Evolutionary conservation across 768 basidiomycete species (phyloP).

Genomic region (Rossbeevera mucosa): DNA sequence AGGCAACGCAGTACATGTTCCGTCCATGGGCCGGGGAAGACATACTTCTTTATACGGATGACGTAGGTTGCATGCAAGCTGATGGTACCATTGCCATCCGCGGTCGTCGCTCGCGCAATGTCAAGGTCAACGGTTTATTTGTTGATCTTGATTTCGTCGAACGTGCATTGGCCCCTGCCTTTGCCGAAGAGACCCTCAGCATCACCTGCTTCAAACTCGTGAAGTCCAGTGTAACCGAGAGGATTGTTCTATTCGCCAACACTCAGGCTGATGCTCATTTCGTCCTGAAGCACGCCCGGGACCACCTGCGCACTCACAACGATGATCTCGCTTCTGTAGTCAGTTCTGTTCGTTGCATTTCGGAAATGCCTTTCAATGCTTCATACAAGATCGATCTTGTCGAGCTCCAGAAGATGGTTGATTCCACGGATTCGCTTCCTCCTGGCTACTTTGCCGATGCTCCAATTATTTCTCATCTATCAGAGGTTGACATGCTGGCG

Average conservation of each 20-base stretch:
- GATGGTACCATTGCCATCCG: slow-evolving; percentile 13
- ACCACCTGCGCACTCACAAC: slow-evolving; percentile 6
- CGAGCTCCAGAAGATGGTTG: slow-evolving; percentile 9
- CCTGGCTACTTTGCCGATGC: slow-evolving; percentile 5
- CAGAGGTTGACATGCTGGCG: slow-evolving; percentile 25
- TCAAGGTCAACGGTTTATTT: slow-evolving; percentile 14
- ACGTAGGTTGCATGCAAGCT: slow-evolving; percentile 15
- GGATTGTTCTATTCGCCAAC: slow-evolving; percentile 4
- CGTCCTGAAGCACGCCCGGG: slow-evolving; percentile 12
- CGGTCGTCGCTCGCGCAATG: slow-evolving; percentile 13
- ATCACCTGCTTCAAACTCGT: slow-evolving; percentile 11
- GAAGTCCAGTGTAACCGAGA: slow-evolving; percentile 7
- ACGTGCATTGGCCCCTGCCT: slow-evolving; percentile 14
- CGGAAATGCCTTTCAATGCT: slow-evolving; percentile 14
- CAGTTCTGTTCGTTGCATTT: slow-evolving; percentile 8
- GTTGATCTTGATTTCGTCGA: slow-evolving; percentile 17
- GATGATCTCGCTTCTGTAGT: slow-evolving; percentile 9
- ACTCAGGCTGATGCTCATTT: slow-evolving; percentile 9
- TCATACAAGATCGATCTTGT: slow-evolving; percentile 16
- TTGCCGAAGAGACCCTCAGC: slow-evolving; percentile 5
- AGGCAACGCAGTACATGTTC: slow-evolving; percentile 14
- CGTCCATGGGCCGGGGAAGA: slow-evolving; percentile 13
- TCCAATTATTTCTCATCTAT: slow-evolving; percentile 9
- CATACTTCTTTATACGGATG: slow-evolving; percentile 12
- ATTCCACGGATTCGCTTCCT: slow-evolving; percentile 5